Evolutionary conservation across 2,329 filamentous ascomycete genomes (phyloP), one percentile per base, ranked within the genome.

Genomic region (Neopestalotiopsis rosae): DNA sequence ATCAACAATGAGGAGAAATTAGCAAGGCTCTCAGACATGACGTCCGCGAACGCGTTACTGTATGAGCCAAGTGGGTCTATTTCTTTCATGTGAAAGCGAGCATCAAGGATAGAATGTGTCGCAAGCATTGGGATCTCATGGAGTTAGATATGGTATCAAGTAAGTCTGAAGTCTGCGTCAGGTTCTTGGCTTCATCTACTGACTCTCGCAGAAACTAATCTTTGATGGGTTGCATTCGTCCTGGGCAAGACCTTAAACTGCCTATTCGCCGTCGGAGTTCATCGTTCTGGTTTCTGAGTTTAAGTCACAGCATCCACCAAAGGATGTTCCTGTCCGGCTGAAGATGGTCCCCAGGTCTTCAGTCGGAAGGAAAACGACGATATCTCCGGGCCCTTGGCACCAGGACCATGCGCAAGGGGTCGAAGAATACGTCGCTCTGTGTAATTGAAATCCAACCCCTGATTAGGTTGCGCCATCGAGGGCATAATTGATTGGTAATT

Each of bases 191-290:
- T 77, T 17, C 24, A 7, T 59, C 72, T 64, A 58, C 13, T 9
- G 1, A 20, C 42, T 7, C 6, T 57, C 1, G 73, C 67, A 67
- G 38, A 68, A 65, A 72, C 64, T 69, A 70, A 68, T 66, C 71
- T 68, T 67, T 69, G 70, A 67, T 69, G 71, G 71, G 71, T 71
- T 73, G 61, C 40, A 38, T 45, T 52, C 71, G 78, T 79, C 77
- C 76, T 77, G 70, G 76, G 76, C 74, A 78, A 52, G 76, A 79
- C 77, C 71, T 67, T 71, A 79, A 80, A 79, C 74, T 74, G 77
- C 76, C 75, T 65, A 73, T 73, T 76, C 76, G 74, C 68, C 64
- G 24, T 57, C 30, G 6, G 64, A 32, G 45, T 20, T 34, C 34
- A 57, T 28, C 32, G 17, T 28, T 42, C n/a, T 28, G 49, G 63